These are phyloP conservation scores for Plasmodium vivax DNA, from an alignment of 169 alveolate genomes.

Conservation along the genomic window DNA sequence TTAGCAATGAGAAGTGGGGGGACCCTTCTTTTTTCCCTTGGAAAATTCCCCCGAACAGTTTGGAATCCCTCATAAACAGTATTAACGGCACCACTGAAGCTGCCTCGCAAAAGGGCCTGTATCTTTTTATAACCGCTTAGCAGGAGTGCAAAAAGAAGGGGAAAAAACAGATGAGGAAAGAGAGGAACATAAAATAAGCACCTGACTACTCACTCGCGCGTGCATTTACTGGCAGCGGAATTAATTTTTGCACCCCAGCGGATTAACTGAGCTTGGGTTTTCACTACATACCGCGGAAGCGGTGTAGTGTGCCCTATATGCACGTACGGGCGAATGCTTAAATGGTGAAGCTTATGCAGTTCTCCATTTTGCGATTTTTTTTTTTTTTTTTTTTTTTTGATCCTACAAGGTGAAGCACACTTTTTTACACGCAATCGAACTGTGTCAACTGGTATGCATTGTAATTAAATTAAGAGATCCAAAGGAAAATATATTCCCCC, in stretches of 20 bases:
- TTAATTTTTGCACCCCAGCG: neutral
- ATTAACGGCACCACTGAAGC: neutral
- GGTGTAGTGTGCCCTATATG: neutral
- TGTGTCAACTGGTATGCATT: neutral
- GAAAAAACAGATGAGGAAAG: neutral
- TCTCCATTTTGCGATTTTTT: too few species aligned
- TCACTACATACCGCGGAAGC: neutral
- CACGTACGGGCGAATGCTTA: neutral
- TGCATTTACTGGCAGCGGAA: neutral
- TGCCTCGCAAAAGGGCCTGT: neutral
- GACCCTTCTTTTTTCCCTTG: neutral
- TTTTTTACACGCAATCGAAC: neutral
- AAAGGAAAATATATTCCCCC: neutral
- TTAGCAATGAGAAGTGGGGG: neutral
- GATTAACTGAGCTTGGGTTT: neutral
- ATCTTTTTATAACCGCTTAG: too few species aligned
- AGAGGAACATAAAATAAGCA: neutral
- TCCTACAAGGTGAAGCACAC: neutral
- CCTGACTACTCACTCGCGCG: neutral
- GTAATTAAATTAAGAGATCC: neutral
- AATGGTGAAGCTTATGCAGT: neutral
- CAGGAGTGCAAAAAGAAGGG: neutral
- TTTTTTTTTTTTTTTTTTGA: neutral
- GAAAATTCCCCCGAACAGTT: neutral
- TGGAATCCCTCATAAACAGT: neutral